phyloP scores from a whole-genome alignment of 2,329 filamentous ascomycete species.

The Penicillium sp. region DNA sequence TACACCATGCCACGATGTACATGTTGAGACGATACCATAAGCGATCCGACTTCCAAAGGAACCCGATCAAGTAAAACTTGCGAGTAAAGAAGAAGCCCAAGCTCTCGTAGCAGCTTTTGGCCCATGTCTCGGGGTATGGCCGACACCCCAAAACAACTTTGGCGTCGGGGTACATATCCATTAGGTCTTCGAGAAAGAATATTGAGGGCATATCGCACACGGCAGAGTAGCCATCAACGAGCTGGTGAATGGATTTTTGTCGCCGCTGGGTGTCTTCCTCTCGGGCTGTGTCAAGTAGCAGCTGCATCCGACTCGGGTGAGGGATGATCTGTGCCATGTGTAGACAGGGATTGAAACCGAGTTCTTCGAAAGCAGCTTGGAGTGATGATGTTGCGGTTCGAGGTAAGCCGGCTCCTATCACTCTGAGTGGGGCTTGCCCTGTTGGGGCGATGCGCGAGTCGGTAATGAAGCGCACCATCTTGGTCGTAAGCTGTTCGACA shows the following conservation, averaged over 20 bases:
- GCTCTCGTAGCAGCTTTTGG: neutral
- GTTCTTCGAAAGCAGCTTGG: neutral
- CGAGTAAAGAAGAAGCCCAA: neutral
- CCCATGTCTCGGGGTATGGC: neutral
- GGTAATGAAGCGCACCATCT: neutral
- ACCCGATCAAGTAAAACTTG: neutral
- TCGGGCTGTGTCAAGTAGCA: neutral
- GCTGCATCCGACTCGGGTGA: neutral
- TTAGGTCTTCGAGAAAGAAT: neutral
- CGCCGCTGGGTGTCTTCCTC: neutral
- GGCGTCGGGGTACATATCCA: neutral
- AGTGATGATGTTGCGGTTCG: neutral
- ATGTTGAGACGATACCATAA: neutral
- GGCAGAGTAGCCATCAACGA: neutral
- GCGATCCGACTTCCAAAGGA: neutral
- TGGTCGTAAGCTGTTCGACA: neutral
- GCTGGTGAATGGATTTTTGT: neutral
- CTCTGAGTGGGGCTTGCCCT: neutral
- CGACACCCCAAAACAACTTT: neutral
- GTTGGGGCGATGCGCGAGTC: slow-evolving; percentile 1
- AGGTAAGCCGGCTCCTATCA: neutral
- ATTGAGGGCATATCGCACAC: neutral
- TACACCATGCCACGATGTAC: neutral
- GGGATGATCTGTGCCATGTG: neutral
- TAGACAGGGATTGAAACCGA: neutral